Evolutionary conservation across 305 asterid species (phyloP), one percentile per base, ranked within the genome.

Genomic region (Fraxinus ornus): DNA sequence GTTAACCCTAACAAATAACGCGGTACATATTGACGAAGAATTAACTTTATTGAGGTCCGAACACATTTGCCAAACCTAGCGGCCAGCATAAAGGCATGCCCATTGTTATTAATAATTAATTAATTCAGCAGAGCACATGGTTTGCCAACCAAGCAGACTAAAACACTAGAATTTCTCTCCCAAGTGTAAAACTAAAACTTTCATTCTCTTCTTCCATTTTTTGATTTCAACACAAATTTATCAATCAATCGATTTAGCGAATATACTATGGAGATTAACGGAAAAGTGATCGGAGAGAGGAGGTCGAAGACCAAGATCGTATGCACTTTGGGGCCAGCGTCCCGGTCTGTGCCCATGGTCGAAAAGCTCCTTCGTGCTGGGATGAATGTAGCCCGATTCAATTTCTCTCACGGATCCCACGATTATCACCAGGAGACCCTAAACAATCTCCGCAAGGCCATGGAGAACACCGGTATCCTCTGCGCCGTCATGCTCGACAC

Each of bases 401-500:
- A 90, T 77, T 90, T 90, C 87, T 90, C 94, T 0, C 94, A 90
- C 73, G 94, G 94, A 77, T 87, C 91, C n/a, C 92, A 90, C 47
- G 89, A 87, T 47, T 90, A 90, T 82, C 94, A 90, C 70, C 93
- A 90, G 90, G 93, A 90, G 80, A 90, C 93, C 26, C 91, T 90
- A 28, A 88, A 90, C 73, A 90, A 90, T 84, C 92, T 90, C 68
- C 90, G 85, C 70, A 78, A 83, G 80, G 94, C 90, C 73, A 90
- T 90, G 94, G 89, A 88, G 15, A 88, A 86, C 76, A 90, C 94
- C 82, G 91, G 92, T n/a, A 89, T 90, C 26, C 91, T 91, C 60
- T 91, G 94, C 84, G 92, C 94, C 78, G 91, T 91, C 85, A 91
- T 91, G 94, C 90, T 91, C 41, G 93, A 91, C 72, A 89, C 94